These are phyloP conservation scores for Fragaria ananassa DNA, from an alignment of 306 rosid genomes.

Conservation along the genomic window DNA sequence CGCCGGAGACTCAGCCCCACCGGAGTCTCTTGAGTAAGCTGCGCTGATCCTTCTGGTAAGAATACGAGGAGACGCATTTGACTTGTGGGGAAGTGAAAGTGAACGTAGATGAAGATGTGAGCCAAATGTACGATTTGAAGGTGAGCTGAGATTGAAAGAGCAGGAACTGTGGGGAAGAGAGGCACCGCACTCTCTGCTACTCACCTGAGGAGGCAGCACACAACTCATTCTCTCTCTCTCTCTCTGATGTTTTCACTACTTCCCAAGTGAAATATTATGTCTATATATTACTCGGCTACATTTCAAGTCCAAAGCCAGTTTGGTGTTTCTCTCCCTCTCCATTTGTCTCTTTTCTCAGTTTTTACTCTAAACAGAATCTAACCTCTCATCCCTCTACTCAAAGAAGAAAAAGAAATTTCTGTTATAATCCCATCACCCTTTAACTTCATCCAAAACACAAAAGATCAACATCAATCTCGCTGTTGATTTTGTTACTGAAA, in stretches of 20 bases:
- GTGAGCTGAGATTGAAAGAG: neutral
- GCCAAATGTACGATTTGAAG: constrained; percentile 13
- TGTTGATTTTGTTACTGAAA: neutral
- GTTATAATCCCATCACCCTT: neutral
- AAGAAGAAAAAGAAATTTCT: neutral
- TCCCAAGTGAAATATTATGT: neutral
- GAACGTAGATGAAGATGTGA: constrained; percentile 6
- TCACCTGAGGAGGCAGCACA: neutral
- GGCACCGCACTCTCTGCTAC: constrained; percentile 9
- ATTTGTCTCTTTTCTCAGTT: neutral
- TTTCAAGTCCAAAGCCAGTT: neutral
- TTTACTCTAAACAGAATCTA: neutral
- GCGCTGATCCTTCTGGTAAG: constrained; percentile 6
- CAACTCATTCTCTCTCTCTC: constrained; percentile 19
- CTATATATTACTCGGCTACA: neutral
- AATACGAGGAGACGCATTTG: neutral
- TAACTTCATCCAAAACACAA: neutral
- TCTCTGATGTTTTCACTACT: neutral
- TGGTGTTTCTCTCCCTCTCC: neutral
- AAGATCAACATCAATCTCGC: neutral
- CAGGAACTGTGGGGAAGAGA: neutral
- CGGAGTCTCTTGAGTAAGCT: constrained; percentile 22
- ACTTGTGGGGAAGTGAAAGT: constrained; percentile 12
- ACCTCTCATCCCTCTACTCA: neutral
- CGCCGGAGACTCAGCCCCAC: constrained; percentile 12